phyloP scores from a whole-genome alignment of 768 basidiomycete species.

The Leccinellum rugosiceps region DNA sequence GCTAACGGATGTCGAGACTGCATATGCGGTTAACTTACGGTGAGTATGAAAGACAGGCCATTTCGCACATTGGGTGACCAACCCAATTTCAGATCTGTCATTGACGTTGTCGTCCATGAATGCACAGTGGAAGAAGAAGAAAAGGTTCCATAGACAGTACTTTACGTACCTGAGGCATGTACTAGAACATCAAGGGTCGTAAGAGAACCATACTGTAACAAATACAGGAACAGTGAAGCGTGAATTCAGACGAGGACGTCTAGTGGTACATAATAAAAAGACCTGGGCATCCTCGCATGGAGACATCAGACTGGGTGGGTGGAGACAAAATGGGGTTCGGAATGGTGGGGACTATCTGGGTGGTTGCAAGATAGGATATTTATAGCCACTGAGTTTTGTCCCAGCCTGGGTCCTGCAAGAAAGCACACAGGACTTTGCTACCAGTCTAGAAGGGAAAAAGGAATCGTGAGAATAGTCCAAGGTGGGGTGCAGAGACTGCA shows the following conservation, averaged over 20 bases:
- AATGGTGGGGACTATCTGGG: neutral
- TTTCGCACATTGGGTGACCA: neutral
- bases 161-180: conserved; percentile 11
- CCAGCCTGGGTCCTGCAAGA: conserved; percentile 94
- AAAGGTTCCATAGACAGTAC: conserved; percentile 11
- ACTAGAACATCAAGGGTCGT: conserved; percentile 9
- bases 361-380: conserved; percentile 12
- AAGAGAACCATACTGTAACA: conserved; percentile 5
- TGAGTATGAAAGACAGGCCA: conserved; percentile 27
- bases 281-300: conserved; percentile 8
- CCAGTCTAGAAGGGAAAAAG: conserved; percentile 60
- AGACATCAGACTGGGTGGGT: neutral
- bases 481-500: conserved; percentile 32
- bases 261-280: conserved; percentile 20
- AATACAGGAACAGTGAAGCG: conserved; percentile 23
- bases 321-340: neutral
- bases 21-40: conserved; percentile 72
- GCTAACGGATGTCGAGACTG: conserved; percentile 72
- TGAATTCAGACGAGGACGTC: conserved; percentile 10
- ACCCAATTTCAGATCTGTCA: conserved; percentile 52
- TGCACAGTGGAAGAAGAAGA: conserved; percentile 8
- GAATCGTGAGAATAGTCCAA: conserved; percentile 4
- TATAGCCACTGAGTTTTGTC: conserved; percentile 77
- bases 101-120: conserved; percentile 75
- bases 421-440: conserved; percentile 93